Evolutionary conservation across 257 asterid species (phyloP).

Genomic region (Plantago elongata): DNA sequence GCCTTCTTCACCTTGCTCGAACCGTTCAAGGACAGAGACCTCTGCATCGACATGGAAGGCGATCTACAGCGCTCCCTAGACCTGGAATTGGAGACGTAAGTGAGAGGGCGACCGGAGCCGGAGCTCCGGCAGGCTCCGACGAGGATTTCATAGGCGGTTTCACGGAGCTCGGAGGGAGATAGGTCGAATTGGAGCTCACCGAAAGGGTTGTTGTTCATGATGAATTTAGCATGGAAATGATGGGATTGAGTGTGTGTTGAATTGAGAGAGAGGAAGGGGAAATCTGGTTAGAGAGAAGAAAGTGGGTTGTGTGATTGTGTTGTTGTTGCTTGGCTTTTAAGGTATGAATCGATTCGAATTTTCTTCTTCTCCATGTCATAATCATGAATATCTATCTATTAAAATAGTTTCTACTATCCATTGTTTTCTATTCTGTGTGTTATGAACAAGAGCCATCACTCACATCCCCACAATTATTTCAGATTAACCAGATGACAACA

Average conservation of each 20-base stretch:
- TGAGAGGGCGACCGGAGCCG: slow-evolving; percentile 58
- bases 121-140: slow-evolving; percentile 78
- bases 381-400: no score
- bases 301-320: no score
- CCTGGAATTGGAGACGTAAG: slow-evolving; percentile 51
- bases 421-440: no score
- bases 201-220: slow-evolving; percentile 41
- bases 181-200: slow-evolving; percentile 60
- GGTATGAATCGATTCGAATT: no score
- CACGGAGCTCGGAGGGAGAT: slow-evolving; percentile 72
- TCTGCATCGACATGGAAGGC: slow-evolving; percentile 35
- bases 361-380: no score
- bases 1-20: slow-evolving; percentile 76
- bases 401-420: no score
- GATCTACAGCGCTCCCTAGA: slow-evolving; percentile 31
- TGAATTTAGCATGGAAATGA: slow-evolving; percentile 14
- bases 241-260: not conserved
- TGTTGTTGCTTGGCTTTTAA: no score
- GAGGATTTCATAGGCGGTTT: slow-evolving; percentile 82
- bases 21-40: slow-evolving; percentile 33
- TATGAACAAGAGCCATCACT: no score
- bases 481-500: no score
- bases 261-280: not conserved
- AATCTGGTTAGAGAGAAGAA: no score
- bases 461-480: no score